Conservation (phyloP, 495 filamentous ascomycete species). For the Aspergillus affinis region DNA sequence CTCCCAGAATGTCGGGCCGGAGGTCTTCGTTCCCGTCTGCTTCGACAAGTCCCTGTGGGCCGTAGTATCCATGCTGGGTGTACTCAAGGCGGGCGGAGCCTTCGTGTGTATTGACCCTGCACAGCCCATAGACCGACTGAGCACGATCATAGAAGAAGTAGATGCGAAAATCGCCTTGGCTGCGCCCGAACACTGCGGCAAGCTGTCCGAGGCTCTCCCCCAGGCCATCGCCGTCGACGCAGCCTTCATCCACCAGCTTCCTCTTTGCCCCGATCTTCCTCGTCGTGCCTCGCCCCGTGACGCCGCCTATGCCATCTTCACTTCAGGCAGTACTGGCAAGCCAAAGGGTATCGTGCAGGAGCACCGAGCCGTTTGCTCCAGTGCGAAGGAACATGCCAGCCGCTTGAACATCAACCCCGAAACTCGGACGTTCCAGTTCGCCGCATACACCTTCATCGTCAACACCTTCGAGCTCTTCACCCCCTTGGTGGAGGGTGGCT, state of each 20-base stretch:
- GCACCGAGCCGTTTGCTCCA: slow-evolving; percentile 32
- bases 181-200: slow-evolving; percentile 17
- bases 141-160: slow-evolving; percentile 24
- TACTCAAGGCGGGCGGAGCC: slow-evolving; percentile 48
- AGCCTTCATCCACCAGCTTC: slow-evolving; percentile 10
- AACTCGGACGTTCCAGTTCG: slow-evolving; percentile 56
- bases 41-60: slow-evolving; percentile 47
- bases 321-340: slow-evolving; percentile 49
- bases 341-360: slow-evolving; percentile 42
- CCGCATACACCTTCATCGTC: slow-evolving; percentile 36
- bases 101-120: slow-evolving; percentile 47
- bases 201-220: background rate
- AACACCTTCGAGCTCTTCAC: slow-evolving; percentile 32
- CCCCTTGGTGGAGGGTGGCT: slow-evolving; percentile 32
- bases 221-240: slow-evolving; percentile 6
- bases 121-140: slow-evolving; percentile 42
- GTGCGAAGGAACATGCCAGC: slow-evolving; percentile 33
- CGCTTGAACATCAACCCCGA: slow-evolving; percentile 36
- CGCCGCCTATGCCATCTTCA: slow-evolving; percentile 50
- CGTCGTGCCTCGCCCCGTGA: slow-evolving; percentile 8
- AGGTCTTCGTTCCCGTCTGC: slow-evolving; percentile 41
- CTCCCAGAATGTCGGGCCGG: slow-evolving; percentile 33
- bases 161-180: slow-evolving; percentile 45
- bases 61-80: slow-evolving; percentile 37
- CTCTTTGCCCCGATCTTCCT: slow-evolving; percentile 7